Percentiles rank a stretch among this genome's conserved stretches.
Evolutionary conservation across 1,139 yeast species (phyloP).

Genomic region (Candida sojae): DNA sequence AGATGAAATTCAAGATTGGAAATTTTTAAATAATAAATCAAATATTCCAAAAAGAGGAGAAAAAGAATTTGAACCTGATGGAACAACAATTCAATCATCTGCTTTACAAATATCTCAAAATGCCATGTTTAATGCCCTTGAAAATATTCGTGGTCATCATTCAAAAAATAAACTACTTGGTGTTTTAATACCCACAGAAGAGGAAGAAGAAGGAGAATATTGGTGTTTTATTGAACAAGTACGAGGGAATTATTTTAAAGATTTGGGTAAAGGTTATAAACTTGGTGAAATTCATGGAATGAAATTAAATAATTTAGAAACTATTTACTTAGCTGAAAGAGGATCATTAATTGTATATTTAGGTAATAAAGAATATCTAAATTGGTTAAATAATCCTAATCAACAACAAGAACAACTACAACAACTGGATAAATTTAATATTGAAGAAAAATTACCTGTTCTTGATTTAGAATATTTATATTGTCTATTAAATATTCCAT

Average conservation of each 20-base stretch:
- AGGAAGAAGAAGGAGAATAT: conserved; percentile 23
- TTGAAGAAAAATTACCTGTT: conserved; percentile 29
- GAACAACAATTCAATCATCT: conserved; percentile 59
- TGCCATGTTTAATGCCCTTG: conserved; percentile 74
- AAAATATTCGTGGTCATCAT: conserved; percentile 59
- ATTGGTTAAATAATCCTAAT: conserved; percentile 18
- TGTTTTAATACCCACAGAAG: conserved; percentile 39
- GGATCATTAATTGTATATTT: conserved; percentile 70
- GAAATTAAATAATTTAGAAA: conserved; percentile 63
- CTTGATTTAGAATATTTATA: conserved; percentile 71
- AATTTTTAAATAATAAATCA: conserved; percentile 33
- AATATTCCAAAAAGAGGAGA: conserved; percentile 70
- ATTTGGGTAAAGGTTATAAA: conserved; percentile 61
- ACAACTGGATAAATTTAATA: conserved; percentile 26
- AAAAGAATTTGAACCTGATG: conserved; percentile 87
- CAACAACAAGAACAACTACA: no score
- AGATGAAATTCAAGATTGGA: conserved; percentile 77
- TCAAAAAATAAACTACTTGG: conserved; percentile 47
- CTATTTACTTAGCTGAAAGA: conserved; percentile 76
- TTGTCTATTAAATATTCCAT: conserved; percentile 41
- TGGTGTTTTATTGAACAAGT: conserved; percentile 56
- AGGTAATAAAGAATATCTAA: conserved; percentile 19
- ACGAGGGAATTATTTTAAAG: conserved; percentile 72
- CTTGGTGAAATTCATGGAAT: conserved; percentile 27
- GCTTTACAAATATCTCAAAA: conserved; percentile 57